These are phyloP conservation scores for Luvunga scandens DNA, from an alignment of 345 rosid species.

Conservation along the genomic window DNA sequence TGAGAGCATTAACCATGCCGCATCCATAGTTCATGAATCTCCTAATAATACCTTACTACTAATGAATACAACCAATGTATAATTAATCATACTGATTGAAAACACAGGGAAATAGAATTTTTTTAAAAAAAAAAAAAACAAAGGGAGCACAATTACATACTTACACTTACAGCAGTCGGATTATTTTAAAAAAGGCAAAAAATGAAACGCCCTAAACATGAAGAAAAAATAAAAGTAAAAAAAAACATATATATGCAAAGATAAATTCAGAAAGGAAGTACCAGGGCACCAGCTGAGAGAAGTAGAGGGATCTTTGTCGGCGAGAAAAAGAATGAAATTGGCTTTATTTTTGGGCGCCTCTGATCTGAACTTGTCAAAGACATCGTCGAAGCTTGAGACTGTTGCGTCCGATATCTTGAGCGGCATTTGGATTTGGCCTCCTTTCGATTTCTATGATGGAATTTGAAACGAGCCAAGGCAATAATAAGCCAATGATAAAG, in stretches of 20 bases:
- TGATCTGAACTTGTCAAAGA: conserved; percentile 48
- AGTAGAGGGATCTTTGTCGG: conserved; percentile 78
- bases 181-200: too few relatives aligned
- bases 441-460: too few relatives aligned
- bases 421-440: conserved; percentile 34
- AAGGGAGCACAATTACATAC: too few relatives aligned
- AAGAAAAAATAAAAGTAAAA: too few relatives aligned
- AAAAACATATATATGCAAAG: too few relatives aligned
- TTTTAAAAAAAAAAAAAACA: too few relatives aligned
- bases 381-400: conserved; percentile 46
- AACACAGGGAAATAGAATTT: background rate
- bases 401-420: conserved; percentile 54
- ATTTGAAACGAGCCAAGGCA: too few relatives aligned
- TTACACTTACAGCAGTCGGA: too few relatives aligned
- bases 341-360: conserved; percentile 53
- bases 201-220: background rate
- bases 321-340: conserved; percentile 78
- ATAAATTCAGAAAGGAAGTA: conserved; percentile 3
- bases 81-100: background rate
- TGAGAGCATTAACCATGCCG: background rate
- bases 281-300: conserved; percentile 88
- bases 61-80: too few relatives aligned
- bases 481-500: too few relatives aligned
- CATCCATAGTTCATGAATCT: background rate
- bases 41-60: background rate